phyloP scores from a whole-genome alignment of 192 early-diverging fungal species.

The Mycoemilia scoparia region DNA sequence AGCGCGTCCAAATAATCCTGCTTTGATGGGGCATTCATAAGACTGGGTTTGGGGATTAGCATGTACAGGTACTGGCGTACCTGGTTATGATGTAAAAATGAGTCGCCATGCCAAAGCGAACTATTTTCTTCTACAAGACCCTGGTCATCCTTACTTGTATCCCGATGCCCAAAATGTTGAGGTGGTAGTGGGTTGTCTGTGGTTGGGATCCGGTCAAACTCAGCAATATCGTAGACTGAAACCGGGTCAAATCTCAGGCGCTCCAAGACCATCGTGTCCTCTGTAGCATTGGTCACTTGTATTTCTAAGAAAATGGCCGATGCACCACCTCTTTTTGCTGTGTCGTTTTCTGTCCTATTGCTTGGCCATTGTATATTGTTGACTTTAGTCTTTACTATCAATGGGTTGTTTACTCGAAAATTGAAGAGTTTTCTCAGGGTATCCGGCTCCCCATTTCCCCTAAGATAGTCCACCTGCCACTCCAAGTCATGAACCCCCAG shows the following conservation, averaged over 20 bases:
- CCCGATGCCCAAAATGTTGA: constrained; percentile 4
- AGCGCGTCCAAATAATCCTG: constrained; percentile 14
- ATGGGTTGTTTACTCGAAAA: constrained; percentile 89
- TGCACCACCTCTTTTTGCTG: background rate
- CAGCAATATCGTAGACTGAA: constrained; percentile 46
- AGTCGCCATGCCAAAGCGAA: background rate
- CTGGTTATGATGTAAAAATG: constrained; percentile 45
- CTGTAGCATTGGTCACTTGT: constrained; percentile 81
- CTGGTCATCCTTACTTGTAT: constrained; percentile 11
- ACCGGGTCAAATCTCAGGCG: constrained; percentile 68
- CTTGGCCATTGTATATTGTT: constrained; percentile 44
- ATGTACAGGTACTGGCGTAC: constrained; percentile 84
- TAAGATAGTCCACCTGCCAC: constrained; percentile 67
- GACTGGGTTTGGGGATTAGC: constrained; percentile 40
- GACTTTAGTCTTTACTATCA: constrained; percentile 91
- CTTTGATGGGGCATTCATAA: constrained; percentile 26
- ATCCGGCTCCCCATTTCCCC: constrained; percentile 43
- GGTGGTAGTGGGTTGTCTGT: constrained; percentile 5
- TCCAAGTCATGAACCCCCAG: constrained; percentile 80
- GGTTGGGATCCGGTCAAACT: constrained; percentile 34
- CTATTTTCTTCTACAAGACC: background rate
- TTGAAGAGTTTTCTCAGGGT: constrained; percentile 83
- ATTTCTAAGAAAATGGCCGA: constrained; percentile 61
- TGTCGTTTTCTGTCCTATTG: constrained; percentile 11
- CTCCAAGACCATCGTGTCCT: constrained; percentile 66